Base-by-base conservation (phyloP, 495 filamentous ascomycete genomes). In the Trichoderma reesei region DNA sequence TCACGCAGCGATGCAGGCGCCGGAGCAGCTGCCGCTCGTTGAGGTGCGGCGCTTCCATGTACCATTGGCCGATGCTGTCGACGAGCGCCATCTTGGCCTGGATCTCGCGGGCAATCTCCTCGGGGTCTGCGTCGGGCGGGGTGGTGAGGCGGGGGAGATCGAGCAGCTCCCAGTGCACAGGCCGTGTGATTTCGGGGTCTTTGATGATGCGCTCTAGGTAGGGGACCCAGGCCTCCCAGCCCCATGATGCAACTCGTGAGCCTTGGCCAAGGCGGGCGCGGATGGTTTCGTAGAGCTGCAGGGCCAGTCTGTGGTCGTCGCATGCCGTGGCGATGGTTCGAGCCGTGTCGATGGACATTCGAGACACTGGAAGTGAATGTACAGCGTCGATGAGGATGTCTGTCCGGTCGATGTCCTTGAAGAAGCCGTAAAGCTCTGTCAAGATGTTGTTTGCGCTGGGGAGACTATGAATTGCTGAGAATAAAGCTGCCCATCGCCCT, bases 1-100 rank as follows among this genome's bases (percentile, higher is more conserved):
- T 60, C 26, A 78, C 68, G 63, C 74, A 78, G 10, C 68, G 70
- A 41, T 67, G 66, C 26, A 82, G 73, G 44, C 78, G 70, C 16
- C 70, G 69, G 61, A 83, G 66, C 11, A 77, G 72, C 18, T 69
- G 71, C 37, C 77, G 71, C 46, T 67, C 65, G 31, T 68, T 66
- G n/a, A 78, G 60, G 26, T 70, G 66, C 6, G 72, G 66, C 18
- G 77, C 72, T 2, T 66, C 59, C 51, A 69, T 71, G 63, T 78
- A 76, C 36, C 68, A 66, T 9, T 67, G 63, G n/a, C 76, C 72
- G 41, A 74, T 64, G 6, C 67, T 67, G 18, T 62, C 67, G 14
- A 78, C 65, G 38, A 79, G 66, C 5, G 63, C 62, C 39, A 65
- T 65, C 34, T 46, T 61, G 36, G 59, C 59, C 31, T 41, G 59